Conservation (phyloP, 1,284 basidiomycete species). For the Veloboletus limbatus region DNA sequence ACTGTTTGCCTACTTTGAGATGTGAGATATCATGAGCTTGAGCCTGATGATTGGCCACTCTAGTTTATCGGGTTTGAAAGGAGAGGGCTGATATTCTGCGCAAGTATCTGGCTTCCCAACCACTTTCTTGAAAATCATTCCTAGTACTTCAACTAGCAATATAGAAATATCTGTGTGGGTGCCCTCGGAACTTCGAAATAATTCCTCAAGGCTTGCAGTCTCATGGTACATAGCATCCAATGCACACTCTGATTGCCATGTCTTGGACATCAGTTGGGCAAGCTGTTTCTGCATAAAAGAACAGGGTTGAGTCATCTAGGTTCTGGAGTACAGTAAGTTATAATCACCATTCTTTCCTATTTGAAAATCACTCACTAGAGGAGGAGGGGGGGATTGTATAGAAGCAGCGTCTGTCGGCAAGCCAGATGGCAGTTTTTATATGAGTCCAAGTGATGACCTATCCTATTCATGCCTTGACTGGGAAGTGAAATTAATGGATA, state of each 20-base stretch:
- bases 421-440: constrained; percentile 20
- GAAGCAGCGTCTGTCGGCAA: neutral
- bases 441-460: constrained; percentile 10
- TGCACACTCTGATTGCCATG: constrained; percentile 22
- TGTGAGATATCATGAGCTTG: constrained; percentile 31
- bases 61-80: constrained; percentile 2
- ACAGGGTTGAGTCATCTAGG: constrained; percentile 12
- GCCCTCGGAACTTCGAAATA: constrained; percentile 4
- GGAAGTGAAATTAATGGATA: constrained; percentile 9
- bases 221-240: constrained; percentile 21
- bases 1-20: constrained; percentile 31
- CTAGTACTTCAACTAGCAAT: constrained; percentile 27
- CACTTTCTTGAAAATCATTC: constrained; percentile 25
- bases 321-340: neutral
- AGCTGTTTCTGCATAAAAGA: constrained; percentile 15
- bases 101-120: constrained; percentile 5
- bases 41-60: constrained; percentile 16
- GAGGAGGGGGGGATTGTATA: neutral
- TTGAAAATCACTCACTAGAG: constrained; percentile 16
- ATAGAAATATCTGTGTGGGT: constrained; percentile 10
- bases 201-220: constrained; percentile 13
- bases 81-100: constrained; percentile 1
- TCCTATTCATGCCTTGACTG: neutral
- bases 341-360: neutral
- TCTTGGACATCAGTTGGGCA: constrained; percentile 18